Percentiles rank a stretch among this genome's conserved stretches.
phyloP scores from a whole-genome alignment of 1,284 basidiomycete genomes.

The Cryptococcus sp. region DNA sequence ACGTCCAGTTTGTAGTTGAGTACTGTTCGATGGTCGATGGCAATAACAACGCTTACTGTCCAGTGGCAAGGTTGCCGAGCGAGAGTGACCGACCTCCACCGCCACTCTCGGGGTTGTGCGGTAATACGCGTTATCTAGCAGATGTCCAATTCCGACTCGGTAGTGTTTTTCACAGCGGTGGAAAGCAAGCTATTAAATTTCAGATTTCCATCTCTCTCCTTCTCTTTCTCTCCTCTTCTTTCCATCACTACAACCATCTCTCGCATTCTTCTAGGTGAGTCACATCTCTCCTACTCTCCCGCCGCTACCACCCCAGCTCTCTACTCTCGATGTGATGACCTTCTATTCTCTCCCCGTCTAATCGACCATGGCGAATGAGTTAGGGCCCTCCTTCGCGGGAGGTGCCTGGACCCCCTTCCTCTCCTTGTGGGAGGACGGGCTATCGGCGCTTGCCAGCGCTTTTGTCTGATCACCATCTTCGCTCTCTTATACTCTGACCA shows the following conservation, averaged over 20 bases:
- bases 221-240: slow-evolving; percentile 11
- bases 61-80: neutral
- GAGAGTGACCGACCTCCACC: neutral
- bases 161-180: too few relatives aligned
- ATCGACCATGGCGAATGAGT: slow-evolving; percentile 57
- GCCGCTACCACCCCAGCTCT: slow-evolving; percentile 1
- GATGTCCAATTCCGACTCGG: too few relatives aligned
- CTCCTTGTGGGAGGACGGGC: slow-evolving; percentile 34
- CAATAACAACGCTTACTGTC: neutral
- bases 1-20: too few relatives aligned
- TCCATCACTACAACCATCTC: slow-evolving; percentile 1
- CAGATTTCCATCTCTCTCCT: neutral
- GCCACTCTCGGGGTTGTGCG: neutral
- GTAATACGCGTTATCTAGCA: too few relatives aligned
- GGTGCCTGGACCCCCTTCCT: slow-evolving; percentile 44
- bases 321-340: slow-evolving; percentile 48
- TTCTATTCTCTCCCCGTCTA: slow-evolving; percentile 56
- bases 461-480: slow-evolving; percentile 50
- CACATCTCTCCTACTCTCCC: neutral
- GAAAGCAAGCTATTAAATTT: neutral
- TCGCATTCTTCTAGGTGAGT: slow-evolving; percentile 13
- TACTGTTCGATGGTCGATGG: neutral
- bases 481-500: neutral
- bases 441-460: slow-evolving; percentile 55
- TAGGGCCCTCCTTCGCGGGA: slow-evolving; percentile 54